Evolutionary conservation across 2,329 filamentous ascomycete species (phyloP).

Genomic region (Aureobasidium namibiae): DNA sequence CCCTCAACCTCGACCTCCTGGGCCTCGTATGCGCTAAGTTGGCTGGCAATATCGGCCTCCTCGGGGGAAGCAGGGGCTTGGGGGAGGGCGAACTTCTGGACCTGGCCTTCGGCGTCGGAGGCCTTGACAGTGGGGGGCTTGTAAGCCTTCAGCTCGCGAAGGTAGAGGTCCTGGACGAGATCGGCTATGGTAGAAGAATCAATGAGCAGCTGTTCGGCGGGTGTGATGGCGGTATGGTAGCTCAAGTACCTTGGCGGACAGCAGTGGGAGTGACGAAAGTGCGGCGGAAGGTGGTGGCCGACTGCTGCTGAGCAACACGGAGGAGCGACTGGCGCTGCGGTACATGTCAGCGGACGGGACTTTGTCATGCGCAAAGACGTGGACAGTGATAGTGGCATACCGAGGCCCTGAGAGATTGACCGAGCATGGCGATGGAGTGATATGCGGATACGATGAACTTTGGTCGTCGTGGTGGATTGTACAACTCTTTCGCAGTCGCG

Average conservation of each 20-base stretch:
- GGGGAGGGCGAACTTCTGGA: constrained; percentile 77
- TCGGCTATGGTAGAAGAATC: constrained; percentile 57
- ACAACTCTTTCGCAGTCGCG: constrained; percentile 4
- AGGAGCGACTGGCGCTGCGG: constrained; percentile 52
- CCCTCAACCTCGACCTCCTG: constrained; percentile 94
- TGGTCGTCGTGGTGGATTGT: too few species aligned
- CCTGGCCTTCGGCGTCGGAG: constrained; percentile 79
- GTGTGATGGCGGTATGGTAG: neutral
- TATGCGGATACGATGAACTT: constrained; percentile 1
- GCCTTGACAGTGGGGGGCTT: constrained; percentile 79
- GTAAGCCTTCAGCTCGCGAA: constrained; percentile 92
- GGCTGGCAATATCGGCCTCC: constrained; percentile 84
- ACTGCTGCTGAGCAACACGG: constrained; percentile 51
- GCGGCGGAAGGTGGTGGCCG: constrained; percentile 47
- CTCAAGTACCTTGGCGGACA: constrained; percentile 51
- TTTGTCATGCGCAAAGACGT: neutral
- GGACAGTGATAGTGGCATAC: constrained; percentile 30
- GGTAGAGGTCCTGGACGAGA: constrained; percentile 94
- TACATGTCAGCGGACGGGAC: constrained; percentile 20
- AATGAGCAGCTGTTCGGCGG: constrained; percentile 7
- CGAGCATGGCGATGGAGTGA: constrained; percentile 42
- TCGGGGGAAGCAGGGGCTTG: constrained; percentile 81
- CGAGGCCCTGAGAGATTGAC: constrained; percentile 54
- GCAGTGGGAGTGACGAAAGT: constrained; percentile 56
- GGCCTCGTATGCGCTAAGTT: constrained; percentile 87